Percentiles rank a stretch among this genome's conserved stretches.
These are phyloP conservation scores for Diaporthe citri DNA, from an alignment of 2,329 filamentous ascomycete genomes.

Conservation along the genomic window DNA sequence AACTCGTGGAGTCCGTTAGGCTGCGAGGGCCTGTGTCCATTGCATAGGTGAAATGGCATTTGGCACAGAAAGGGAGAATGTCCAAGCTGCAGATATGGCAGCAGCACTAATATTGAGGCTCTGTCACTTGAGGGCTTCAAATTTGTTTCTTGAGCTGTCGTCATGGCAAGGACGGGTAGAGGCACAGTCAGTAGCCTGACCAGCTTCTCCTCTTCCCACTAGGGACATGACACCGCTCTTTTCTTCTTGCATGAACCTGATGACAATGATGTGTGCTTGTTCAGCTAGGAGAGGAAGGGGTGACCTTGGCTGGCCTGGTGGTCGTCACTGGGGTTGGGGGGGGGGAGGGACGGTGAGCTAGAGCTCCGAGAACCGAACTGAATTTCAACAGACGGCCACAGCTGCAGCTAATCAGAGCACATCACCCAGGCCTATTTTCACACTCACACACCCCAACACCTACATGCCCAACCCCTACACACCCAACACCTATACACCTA, in stretches of 20 bases:
- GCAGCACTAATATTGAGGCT: neutral
- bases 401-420: too few relatives aligned
- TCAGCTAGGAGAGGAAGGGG: neutral
- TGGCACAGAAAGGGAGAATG: neutral
- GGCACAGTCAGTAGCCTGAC: neutral
- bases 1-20: neutral
- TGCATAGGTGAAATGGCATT: neutral
- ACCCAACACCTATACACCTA: too few relatives aligned
- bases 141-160: slow-evolving; percentile 1
- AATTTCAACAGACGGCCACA: too few relatives aligned
- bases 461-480: too few relatives aligned
- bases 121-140: neutral
- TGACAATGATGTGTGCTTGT: neutral
- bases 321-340: neutral
- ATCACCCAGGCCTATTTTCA: too few relatives aligned
- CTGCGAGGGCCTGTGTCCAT: neutral
- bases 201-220: neutral
- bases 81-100: neutral
- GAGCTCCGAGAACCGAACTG: neutral
- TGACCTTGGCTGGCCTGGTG: slow-evolving; percentile 10
- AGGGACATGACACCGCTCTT: slow-evolving; percentile 4
- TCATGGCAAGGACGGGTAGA: neutral
- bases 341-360: neutral
- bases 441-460: too few relatives aligned
- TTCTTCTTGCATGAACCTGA: slow-evolving; percentile 12